Evolutionary conservation across 441 rosid species (phyloP), one percentile per base, ranked within the genome.

Genomic region (Bruguiera hainesii): DNA sequence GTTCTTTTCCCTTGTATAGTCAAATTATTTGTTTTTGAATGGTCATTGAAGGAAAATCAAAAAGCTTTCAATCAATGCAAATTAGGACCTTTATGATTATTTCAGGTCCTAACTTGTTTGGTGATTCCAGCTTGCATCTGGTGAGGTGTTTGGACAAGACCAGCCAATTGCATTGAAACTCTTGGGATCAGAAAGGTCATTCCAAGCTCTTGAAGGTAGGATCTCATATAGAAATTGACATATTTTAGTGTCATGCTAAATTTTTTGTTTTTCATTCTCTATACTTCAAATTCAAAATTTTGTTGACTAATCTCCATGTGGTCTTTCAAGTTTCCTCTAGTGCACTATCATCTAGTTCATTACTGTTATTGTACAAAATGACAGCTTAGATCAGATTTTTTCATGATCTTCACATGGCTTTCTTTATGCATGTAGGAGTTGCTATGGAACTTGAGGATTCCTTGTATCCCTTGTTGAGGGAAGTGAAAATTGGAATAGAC

Each of bases 381-480:
- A 64, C 28, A n/a, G 52, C 26, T 11, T 3, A 42, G 48, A 11
- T 19, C 28, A 20, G 1, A 30, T 30, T 56, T 56, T 30, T 58
- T 46, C 53, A 42, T 56, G 16, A 57, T 51, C 49, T 71, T 60
- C 18, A 52, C 58, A 60, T 58, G 72, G 46, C 30, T 57, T n/a
- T 31, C 19, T 56, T 59, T 35, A 37, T 63, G 51, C 31, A 15
- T 82, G 70, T 78, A 89, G 96, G 96, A 77, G 98, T 94, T 49
- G 97, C 97, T 21, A 94, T 94, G 98, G 98, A 94, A 42, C 87
- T 94, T 33, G 98, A 94, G 87, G 98, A 94, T 81, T 91, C 91
- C 1, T 82, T 94, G 83, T 94, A 79, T 69, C 99, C 99, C 5
- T 72, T 94, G 76, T 70, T 94, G 86, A 86, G 96, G 80, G 97